Conservation (phyloP, 2,329 filamentous ascomycete species). For the Colletotrichum tropicicola region DNA sequence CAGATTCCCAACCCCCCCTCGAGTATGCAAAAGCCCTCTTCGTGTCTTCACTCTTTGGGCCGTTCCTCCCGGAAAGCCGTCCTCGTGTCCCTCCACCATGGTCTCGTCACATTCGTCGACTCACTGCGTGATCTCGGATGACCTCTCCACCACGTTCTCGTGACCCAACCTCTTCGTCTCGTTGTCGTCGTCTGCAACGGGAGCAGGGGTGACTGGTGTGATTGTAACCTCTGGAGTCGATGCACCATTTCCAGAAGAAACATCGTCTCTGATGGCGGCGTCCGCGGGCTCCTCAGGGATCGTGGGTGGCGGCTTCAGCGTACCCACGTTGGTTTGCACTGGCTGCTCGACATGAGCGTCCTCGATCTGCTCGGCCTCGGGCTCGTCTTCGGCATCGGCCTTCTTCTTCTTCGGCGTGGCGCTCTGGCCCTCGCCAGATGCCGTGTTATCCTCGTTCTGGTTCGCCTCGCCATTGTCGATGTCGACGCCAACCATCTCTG, state of each 20-base stretch:
- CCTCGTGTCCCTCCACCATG: neutral
- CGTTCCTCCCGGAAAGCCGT: neutral
- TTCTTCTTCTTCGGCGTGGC: conserved; percentile 34
- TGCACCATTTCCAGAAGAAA: conserved; percentile 28
- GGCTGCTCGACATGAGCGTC: conserved; percentile 33
- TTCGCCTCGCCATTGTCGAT: conserved; percentile 58
- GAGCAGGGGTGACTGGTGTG: conserved; percentile 59
- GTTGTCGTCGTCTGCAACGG: conserved; percentile 40
- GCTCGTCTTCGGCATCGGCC: conserved; percentile 44
- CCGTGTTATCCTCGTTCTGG: conserved; percentile 37
- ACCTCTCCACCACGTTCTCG: conserved; percentile 45
- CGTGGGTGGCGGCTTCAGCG: conserved; percentile 19
- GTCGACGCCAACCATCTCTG: conserved; percentile 80
- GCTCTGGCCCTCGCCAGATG: conserved; percentile 35
- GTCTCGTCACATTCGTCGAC: neutral
- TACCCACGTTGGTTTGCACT: conserved; percentile 31
- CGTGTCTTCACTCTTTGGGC: neutral
- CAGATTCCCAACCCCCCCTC: conserved; percentile 19
- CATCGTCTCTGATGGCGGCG: conserved; percentile 13
- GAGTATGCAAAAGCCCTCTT: conserved; percentile 25
- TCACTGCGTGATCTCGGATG: conserved; percentile 45
- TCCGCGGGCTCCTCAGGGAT: conserved; percentile 40
- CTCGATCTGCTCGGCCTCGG: conserved; percentile 45
- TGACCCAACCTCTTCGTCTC: conserved; percentile 56
- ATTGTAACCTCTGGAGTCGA: conserved; percentile 54